Evolutionary conservation across 2,329 filamentous ascomycete genomes (phyloP), one percentile per base, ranked within the genome.

Genomic region (Aureobasidium sp.): DNA sequence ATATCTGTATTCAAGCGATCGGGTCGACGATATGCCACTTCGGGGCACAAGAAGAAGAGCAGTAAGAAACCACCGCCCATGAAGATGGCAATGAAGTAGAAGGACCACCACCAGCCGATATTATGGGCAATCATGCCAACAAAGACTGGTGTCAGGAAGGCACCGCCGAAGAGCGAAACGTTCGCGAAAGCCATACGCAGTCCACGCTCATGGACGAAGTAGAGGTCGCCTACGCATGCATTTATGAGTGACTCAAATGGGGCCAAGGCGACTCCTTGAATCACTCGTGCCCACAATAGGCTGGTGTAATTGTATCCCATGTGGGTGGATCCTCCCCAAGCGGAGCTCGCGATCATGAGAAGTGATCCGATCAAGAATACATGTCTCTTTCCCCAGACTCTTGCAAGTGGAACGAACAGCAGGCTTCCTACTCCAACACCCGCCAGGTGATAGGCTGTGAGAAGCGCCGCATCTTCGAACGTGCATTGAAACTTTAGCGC

Each of bases 361-460:
- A 89, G 66, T 50, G 87, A 86, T 8, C 91, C 92, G 2, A 95
- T 69, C 29, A 97, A 76, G 73, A 96, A 97, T 17, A 92, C 77
- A 77, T 97, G 93, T 44, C 92, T 83, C 75, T 96, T 97, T 43
- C 93, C 93, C 89, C 90, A 97, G 66, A 97, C 87, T 63, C 92
- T 85, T 24, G 90, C 91, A 0, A 88, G 90, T 0, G 93, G 90
- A 2, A 97, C 92, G 74, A 92, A 92, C 66, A 97, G 81, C 73
- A 94, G 85, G 56, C 90, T 92, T 1, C 88, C 88, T 15, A 91
- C 78, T 12, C 90, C 92, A 2, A 91, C 89, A 24, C 91, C 93
- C 32, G 92, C 83, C 24, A 97, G 81, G 73, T 91, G 92, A 74
- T 92, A 96, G 59, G 92, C 92, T 0, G 92, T 97, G 44, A 96